A percentile compares a stretch with the other conserved stretches of the same genome.
These are phyloP conservation scores for Podospora conica DNA, from an alignment of 495 filamentous ascomycete genomes.

Conservation along the genomic window DNA sequence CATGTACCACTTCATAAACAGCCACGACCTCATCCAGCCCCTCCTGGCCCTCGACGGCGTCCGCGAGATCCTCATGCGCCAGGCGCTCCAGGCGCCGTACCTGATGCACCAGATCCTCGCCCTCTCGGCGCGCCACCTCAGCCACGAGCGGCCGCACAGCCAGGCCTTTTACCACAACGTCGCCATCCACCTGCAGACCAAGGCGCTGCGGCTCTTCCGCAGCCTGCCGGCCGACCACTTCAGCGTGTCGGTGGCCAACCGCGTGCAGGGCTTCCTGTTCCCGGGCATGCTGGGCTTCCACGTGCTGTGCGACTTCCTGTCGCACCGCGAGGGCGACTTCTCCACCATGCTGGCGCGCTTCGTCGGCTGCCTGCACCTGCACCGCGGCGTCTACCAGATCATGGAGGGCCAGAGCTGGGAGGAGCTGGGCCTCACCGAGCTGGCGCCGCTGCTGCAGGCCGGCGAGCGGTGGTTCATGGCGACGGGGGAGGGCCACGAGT, in stretches of 20 bases:
- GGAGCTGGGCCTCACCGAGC: conserved; percentile 16
- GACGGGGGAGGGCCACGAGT: conserved; percentile 18
- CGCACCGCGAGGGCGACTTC: conserved; percentile 28
- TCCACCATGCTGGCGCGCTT: conserved; percentile 35
- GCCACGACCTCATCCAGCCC: conserved; percentile 7
- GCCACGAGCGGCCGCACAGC: conserved; percentile 25
- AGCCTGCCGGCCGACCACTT: conserved; percentile 20
- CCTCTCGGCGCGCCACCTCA: conserved; percentile 41
- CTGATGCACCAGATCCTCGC: conserved; percentile 44
- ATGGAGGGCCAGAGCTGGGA: conserved; percentile 22
- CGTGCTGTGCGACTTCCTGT: conserved; percentile 40
- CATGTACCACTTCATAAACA: conserved; percentile 27
- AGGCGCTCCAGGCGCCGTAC: conserved; percentile 25
- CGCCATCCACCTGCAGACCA: conserved; percentile 45
- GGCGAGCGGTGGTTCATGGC: conserved; percentile 12
- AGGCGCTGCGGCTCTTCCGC: conserved; percentile 43
- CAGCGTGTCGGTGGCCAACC: conserved; percentile 26
- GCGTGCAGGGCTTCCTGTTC: conserved; percentile 45
- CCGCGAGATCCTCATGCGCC: conserved; percentile 10
- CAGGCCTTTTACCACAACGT: conserved; percentile 35
- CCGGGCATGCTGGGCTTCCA: conserved; percentile 41
- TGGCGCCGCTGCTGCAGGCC: conserved; percentile 20
- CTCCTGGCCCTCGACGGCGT: conserved; percentile 1
- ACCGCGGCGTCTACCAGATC: conserved; percentile 37
- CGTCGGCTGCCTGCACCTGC: conserved; percentile 36